These are phyloP conservation scores for Talaromyces sp. DNA, from an alignment of 2,329 filamentous ascomycete genomes.

Conservation along the genomic window DNA sequence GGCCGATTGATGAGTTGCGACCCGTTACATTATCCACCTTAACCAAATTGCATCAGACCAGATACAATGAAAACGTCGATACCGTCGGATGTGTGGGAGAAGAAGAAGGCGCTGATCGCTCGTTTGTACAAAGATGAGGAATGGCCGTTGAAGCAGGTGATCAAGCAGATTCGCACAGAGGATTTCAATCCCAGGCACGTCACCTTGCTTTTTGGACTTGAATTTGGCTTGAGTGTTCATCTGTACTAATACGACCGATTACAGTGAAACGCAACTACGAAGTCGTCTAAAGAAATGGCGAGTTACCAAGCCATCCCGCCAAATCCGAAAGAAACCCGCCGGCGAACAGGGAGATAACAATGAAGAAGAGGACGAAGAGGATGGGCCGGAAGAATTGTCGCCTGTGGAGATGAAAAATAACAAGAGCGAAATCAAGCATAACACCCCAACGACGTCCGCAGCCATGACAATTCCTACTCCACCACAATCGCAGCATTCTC, in stretches of 20 bases:
- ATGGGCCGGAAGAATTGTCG: constrained; percentile 19
- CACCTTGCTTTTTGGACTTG: background rate
- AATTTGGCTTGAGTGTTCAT: background rate
- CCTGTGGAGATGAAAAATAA: constrained; percentile 11
- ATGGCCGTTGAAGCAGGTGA: constrained; percentile 43
- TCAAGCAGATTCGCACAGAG: constrained; percentile 39
- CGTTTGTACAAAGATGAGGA: constrained; percentile 41
- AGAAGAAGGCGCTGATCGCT: constrained; percentile 38
- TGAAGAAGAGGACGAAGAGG: constrained; percentile 20
- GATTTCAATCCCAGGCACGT: constrained; percentile 42
- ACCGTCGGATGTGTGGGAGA: constrained; percentile 41
- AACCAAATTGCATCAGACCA: background rate
- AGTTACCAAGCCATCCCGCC: constrained; percentile 42
- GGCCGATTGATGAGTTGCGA: background rate
- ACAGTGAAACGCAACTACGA: constrained; percentile 43
- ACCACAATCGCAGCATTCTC: constrained; percentile 7
- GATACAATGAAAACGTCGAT: constrained; percentile 39
- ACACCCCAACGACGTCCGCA: background rate
- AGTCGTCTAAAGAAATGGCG: constrained; percentile 43
- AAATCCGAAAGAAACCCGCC: constrained; percentile 37
- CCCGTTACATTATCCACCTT: background rate
- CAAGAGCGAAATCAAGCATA: background rate
- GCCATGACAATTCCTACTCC: constrained; percentile 6
- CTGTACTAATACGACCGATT: background rate
- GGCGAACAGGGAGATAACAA: constrained; percentile 14